Evolutionary conservation across 352 stramenopile genomes (phyloP).

Genomic region (Phytophthora fragariae): DNA sequence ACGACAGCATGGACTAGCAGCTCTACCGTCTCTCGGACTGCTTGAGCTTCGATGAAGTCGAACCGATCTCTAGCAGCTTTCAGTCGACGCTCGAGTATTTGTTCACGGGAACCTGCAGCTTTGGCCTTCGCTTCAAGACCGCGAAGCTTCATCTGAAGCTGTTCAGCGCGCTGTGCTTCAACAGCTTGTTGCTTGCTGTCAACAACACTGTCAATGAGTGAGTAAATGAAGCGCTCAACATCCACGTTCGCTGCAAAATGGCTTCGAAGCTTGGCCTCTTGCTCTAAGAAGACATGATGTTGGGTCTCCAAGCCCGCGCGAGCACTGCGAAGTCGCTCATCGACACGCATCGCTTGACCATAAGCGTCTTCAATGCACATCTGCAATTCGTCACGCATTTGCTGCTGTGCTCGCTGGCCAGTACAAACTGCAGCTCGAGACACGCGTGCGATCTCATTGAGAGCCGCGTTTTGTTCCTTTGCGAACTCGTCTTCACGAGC

Average conservation of each 20-base stretch:
- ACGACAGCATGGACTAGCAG: constrained; percentile 46
- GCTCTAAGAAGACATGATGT: constrained; percentile 23
- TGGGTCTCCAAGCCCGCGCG: constrained; percentile 20
- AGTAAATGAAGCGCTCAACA: constrained; percentile 39
- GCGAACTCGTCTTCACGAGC: constrained; percentile 61
- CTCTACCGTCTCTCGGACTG: constrained; percentile 56
- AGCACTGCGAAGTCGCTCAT: constrained; percentile 22
- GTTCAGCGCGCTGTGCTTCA: constrained; percentile 15
- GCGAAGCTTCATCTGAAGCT: constrained; percentile 46
- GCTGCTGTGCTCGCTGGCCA: constrained; percentile 14
- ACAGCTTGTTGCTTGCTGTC: constrained; percentile 47
- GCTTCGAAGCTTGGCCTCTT: constrained; percentile 21
- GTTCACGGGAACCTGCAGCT: constrained; percentile 39
- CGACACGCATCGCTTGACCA: constrained; percentile 28
- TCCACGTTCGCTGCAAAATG: constrained; percentile 28
- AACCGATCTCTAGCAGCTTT: constrained; percentile 37
- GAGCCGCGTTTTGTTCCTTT: constrained; percentile 17
- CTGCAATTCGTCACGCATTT: constrained; percentile 43
- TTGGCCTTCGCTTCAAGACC: constrained; percentile 41
- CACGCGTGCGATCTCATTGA: constrained; percentile 37
- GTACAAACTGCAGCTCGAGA: constrained; percentile 16
- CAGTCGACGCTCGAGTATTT: constrained; percentile 42
- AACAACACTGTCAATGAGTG: constrained; percentile 56
- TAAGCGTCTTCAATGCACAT: constrained; percentile 56
- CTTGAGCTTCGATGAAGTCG: constrained; percentile 44